Percentiles rank a stretch among this genome's conserved stretches.
phyloP scores from a whole-genome alignment of 176 grass and related monocot species.

The Oryza glumipatula region DNA sequence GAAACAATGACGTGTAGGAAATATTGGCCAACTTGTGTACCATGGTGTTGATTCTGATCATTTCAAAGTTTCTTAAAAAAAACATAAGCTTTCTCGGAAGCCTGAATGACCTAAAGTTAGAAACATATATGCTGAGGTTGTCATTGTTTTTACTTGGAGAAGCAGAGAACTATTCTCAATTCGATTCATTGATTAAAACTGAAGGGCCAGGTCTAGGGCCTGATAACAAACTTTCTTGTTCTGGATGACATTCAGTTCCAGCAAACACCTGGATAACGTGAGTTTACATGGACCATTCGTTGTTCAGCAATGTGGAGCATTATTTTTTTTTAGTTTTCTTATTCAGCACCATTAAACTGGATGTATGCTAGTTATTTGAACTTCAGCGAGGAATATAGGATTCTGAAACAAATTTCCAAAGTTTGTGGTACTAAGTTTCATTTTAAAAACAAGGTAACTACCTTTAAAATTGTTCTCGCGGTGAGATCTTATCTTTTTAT shows the following conservation, averaged over 20 bases:
- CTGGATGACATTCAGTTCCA: neutral
- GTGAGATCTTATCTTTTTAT: no score
- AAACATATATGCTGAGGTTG: neutral
- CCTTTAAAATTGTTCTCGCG: no score
- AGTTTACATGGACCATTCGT: neutral
- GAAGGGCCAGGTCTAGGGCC: neutral
- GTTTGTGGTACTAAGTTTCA: no score
- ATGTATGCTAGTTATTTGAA: neutral
- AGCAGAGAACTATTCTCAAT: neutral
- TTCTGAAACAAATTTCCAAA: no score
- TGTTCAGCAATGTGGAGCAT: neutral
- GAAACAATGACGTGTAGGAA: conserved; percentile 18
- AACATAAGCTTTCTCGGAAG: neutral
- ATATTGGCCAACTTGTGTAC: neutral
- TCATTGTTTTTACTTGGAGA: neutral
- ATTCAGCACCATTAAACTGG: neutral
- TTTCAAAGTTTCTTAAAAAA: neutral
- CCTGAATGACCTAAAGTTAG: neutral
- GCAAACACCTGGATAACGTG: neutral
- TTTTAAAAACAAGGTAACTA: no score
- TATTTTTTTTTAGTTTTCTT: neutral
- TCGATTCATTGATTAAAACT: neutral
- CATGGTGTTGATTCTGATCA: neutral
- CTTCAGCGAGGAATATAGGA: no score
- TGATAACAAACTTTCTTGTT: neutral